Conservation (phyloP, 139 green algal genomes). For the Tetraselmis chui region DNA sequence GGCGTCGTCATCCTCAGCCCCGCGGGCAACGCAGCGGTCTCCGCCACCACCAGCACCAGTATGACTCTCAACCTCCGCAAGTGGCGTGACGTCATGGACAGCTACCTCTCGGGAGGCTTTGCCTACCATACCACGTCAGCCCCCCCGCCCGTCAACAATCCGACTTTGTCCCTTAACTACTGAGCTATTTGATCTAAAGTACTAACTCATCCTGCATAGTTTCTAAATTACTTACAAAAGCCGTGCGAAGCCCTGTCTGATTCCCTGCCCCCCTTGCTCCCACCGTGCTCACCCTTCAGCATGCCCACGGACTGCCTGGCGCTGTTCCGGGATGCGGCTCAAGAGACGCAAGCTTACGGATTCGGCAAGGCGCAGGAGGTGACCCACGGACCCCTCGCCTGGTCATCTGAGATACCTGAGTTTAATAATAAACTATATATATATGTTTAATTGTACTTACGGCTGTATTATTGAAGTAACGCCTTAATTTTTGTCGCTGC, state of each 20-base stretch:
- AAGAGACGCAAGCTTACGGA: conserved; percentile 10
- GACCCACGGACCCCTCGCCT: no score
- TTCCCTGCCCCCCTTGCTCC: no score
- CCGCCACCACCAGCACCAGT: conserved; percentile 12
- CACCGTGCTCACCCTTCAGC: no score
- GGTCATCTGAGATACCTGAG: neutral
- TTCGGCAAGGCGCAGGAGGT: conserved; percentile 13
- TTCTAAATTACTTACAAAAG: no score
- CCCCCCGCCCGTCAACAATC: neutral
- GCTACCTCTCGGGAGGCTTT: conserved; percentile 19
- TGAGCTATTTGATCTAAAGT: no score
- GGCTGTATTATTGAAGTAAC: no score
- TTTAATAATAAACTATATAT: no score
- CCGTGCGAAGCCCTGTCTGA: no score
- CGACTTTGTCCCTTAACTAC: no score
- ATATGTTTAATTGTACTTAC: no score
- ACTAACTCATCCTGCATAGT: no score
- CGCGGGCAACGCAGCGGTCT: neutral
- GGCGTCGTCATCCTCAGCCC: conserved; percentile 21
- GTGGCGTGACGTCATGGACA: conserved; percentile 25
- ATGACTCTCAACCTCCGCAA: conserved; percentile 27
- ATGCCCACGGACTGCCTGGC: conserved; percentile 24
- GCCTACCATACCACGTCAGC: neutral
- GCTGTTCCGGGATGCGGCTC: conserved; percentile 15
- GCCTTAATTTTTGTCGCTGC: no score